Evolutionary conservation across 768 basidiomycete species (phyloP), one percentile per base, ranked within the genome.

Genomic region (Neoboletus subvelutipes): DNA sequence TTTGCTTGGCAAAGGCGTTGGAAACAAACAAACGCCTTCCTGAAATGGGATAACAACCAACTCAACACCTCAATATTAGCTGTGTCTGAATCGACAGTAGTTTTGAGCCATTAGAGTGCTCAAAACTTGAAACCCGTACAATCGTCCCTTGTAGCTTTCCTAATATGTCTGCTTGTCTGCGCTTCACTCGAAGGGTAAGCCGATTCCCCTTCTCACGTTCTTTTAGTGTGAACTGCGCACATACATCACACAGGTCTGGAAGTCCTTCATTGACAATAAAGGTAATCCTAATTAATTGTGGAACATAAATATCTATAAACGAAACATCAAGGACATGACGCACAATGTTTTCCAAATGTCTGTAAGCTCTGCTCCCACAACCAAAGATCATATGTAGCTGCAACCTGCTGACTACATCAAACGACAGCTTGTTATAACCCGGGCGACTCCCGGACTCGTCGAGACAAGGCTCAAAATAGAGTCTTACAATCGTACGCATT

Each of bases 261-360:
- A 83, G 65, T 90, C 87, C 6, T 92, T 93, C 66, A 60, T 92
- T 3, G 83, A 86, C 45, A 88, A 84, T 61, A 80, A 84, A 78
- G 90, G 90, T 86, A 33, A 13, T 74, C 56, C 31, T 24, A 15
- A 4, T n/a, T 1, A 1, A 28, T n/a, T 18, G 15, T 13, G 6
- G 0, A 9, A 4, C 0, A 29, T 31, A 2, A 6, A 34, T 15
- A 34, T n/a, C 50, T 55, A 48, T 61, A 5, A 66, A 40, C 26
- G 39, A 52, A 55, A 51, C 41, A 57, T 34, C 46, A 68, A 91
- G 90, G 91, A 6, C 91, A 93, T 66, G 91, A 92, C 65, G 78
- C 81, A 20, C 83, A 82, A 55, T 91, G 91, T 66, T 90, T 92
- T 71, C 89, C 90, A 1, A 86, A 89, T 62, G 89, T 90, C 65